Base-by-base conservation (phyloP, 345 rosid genomes). In the Euphorbia peplus region DNA sequence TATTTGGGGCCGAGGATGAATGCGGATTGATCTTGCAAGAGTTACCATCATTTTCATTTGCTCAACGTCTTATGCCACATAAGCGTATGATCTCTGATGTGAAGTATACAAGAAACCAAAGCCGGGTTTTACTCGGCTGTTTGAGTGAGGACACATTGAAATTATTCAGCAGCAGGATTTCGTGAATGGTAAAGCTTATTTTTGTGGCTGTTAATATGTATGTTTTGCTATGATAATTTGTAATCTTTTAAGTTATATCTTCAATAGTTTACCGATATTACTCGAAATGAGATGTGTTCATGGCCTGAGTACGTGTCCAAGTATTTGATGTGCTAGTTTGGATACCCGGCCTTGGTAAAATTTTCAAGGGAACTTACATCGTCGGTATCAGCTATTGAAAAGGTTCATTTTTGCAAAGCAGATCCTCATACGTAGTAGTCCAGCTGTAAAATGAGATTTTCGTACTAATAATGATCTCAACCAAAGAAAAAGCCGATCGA, bases 1-100 rank as follows among this genome's bases (percentile, higher is more conserved):
- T 86, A 67, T 83, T 93, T 69, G 96, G 78, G 58, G 75, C 84
- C 24, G 82, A 87, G 18, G 93, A 93, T n/a, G 98, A 90, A 82
- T 62, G 74, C 18, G 82, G 75, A 59, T 60, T 93, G 76, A 28
- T 79, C 60, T 75, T 93, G 88, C 97, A 82, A 72, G 85, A 89
- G 73, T 74, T 89, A 75, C 90, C 86, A 3, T 81, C 82, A 57
- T 85, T 93, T 67, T 24, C 73, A 0, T 64, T 73, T 61, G 67
- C 74, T 44, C 93, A 85, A 63, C 71, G 70, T 58, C 75, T 90
- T 28, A 73, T 80, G 69, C 8, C 87, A 70, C 78, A 61, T 22
- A 78, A 82, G 67, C 87, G 73, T 66, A 88, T 83, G 55, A 70
- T 90, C 25, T 86, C 80, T 64, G 97, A 93, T 68, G 77, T 86